Evolutionary conservation across 768 basidiomycete species (phyloP).

Genomic region (Collybia mongolica): DNA sequence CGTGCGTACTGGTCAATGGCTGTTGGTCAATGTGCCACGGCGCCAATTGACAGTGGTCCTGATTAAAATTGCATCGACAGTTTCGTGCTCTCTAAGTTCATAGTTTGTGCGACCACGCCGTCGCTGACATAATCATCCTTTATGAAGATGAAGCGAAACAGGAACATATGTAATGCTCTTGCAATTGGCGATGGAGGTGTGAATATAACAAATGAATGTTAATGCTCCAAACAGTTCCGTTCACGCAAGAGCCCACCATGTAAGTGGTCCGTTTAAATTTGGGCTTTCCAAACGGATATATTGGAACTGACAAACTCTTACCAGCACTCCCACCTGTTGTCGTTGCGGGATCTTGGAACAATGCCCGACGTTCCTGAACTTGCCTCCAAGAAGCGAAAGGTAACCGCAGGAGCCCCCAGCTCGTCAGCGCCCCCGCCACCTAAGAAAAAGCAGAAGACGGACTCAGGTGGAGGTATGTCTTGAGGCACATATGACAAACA

Average conservation of each 20-base stretch:
- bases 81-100: no score
- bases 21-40: neutral
- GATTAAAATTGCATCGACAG: no score
- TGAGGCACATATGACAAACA: neutral
- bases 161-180: no score
- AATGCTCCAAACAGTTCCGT: no score
- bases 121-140: no score
- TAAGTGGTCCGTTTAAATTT: no score
- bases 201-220: neutral
- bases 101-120: no score
- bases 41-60: no score
- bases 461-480: neutral
- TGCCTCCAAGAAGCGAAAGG: constrained; percentile 1
- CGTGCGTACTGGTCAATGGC: neutral
- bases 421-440: neutral
- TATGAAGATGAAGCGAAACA: no score
- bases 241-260: no score
- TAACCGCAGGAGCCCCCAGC: neutral
- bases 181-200: no score
- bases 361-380: neutral
- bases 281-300: neutral
- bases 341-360: neutral
- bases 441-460: neutral
- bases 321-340: neutral
- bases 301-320: neutral